phyloP scores from a whole-genome alignment of 2,329 filamentous ascomycete species.

The Graphilbum fragrans region DNA sequence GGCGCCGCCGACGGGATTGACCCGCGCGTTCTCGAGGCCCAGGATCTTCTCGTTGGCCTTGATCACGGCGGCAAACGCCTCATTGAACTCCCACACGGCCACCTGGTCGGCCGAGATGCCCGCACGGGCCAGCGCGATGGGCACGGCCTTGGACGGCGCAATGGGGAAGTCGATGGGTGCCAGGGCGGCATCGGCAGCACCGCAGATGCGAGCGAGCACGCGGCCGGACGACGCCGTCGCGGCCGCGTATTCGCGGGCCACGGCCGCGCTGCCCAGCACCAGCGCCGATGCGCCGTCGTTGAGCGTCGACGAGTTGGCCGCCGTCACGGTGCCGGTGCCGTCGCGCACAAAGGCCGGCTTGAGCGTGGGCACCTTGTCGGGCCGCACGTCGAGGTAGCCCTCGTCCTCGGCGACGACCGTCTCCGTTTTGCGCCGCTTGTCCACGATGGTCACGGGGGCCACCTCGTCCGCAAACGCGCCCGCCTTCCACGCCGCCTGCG shows the following conservation, averaged over 20 bases:
- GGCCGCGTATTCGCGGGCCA: constrained; percentile 69
- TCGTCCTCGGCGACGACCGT: constrained; percentile 72
- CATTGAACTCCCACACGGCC: constrained; percentile 95
- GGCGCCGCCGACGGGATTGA: constrained; percentile 82
- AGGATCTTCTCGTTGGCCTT: constrained; percentile 84
- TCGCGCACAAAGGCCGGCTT: constrained; percentile 87
- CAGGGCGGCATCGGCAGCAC: constrained; percentile 79
- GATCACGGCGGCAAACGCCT: constrained; percentile 92
- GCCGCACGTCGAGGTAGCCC: constrained; percentile 74
- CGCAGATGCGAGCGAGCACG: constrained; percentile 76
- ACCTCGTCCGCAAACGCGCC: constrained; percentile 84
- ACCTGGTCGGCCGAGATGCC: constrained; percentile 88
- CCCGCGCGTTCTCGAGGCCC: constrained; percentile 63
- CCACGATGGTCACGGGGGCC: constrained; percentile 72
- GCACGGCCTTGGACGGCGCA: constrained; percentile 84
- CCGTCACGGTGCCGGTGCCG: constrained; percentile 81
- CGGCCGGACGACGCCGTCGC: constrained; percentile 49
- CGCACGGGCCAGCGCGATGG: constrained; percentile 75
- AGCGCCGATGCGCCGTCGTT: constrained; percentile 91
- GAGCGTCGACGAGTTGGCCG: constrained; percentile 85
- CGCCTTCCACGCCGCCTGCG: constrained; percentile 78
- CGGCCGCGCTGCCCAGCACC: constrained; percentile 67
- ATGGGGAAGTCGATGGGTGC: constrained; percentile 91
- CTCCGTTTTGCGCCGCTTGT: constrained; percentile 56
- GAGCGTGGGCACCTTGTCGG: constrained; percentile 73